Percentiles rank a stretch among this genome's conserved stretches.
Evolutionary conservation across 2,329 filamentous ascomycete species (phyloP).

Genomic region (Aspergillus fischeri): DNA sequence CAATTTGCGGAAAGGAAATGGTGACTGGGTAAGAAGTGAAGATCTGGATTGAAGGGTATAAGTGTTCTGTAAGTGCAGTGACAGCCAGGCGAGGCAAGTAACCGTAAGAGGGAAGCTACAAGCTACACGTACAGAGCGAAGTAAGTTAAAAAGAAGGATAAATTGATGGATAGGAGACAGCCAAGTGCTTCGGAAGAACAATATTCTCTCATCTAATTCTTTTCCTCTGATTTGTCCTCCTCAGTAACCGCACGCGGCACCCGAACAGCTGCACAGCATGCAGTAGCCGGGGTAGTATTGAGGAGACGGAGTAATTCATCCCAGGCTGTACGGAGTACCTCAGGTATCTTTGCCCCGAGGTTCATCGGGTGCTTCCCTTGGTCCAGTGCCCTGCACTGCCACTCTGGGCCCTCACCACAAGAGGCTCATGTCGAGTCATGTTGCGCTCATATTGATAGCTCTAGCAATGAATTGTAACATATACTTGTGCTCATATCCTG

Average conservation of each 20-base stretch:
- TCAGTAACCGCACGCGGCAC: constrained; percentile 12
- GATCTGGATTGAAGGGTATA: neutral
- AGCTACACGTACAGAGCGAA: constrained; percentile 1
- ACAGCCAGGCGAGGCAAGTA: neutral
- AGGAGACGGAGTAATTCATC: constrained; percentile 14
- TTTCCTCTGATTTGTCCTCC: neutral
- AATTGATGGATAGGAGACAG: neutral
- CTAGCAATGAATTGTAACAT: neutral
- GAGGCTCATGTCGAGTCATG: neutral
- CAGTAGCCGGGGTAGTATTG: constrained; percentile 2
- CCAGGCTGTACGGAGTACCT: constrained; percentile 11
- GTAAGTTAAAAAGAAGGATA: constrained; percentile 2
- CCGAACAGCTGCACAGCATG: constrained; percentile 9
- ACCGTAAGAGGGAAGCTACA: neutral
- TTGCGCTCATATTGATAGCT: constrained; percentile 1
- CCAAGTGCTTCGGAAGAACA: neutral
- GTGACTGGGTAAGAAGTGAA: neutral
- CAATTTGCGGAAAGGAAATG: neutral
- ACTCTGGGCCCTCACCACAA: neutral
- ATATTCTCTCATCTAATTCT: neutral
- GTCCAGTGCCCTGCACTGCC: neutral
- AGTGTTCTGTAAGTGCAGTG: neutral
- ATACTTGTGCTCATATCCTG: neutral
- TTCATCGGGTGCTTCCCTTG: constrained; percentile 11
- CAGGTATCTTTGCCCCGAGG: constrained; percentile 20